These are phyloP conservation scores for Seminavis robusta DNA, from an alignment of 108 stramenopile species.

Conservation along the genomic window DNA sequence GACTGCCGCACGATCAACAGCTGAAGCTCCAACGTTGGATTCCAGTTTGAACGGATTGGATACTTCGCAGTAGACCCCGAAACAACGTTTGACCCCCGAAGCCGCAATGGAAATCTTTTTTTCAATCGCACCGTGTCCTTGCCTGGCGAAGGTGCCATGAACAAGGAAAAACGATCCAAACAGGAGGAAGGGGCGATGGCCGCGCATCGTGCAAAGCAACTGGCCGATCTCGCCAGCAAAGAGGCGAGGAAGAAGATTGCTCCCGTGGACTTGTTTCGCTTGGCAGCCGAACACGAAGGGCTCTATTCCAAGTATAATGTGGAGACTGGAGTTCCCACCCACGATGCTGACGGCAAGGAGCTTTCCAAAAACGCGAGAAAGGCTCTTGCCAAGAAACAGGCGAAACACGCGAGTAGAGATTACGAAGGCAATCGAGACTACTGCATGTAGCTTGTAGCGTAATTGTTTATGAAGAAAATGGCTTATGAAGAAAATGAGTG, in stretches of 20 bases:
- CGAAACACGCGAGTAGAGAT: slow-evolving; percentile 89
- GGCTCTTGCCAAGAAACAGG: slow-evolving; percentile 88
- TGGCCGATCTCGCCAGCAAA: slow-evolving; percentile 45
- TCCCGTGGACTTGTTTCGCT: slow-evolving; percentile 57
- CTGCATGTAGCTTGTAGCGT: too few species aligned
- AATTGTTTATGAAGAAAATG: too few species aligned
- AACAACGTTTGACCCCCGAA: slow-evolving; percentile 56
- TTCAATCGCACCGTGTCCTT: slow-evolving; percentile 93
- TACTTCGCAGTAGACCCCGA: slow-evolving; percentile 93
- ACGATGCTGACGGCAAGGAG: slow-evolving; percentile 75
- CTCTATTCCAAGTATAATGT: slow-evolving; percentile 77
- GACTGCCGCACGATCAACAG: slow-evolving; percentile 47
- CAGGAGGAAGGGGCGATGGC: slow-evolving; percentile 49
- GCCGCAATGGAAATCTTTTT: slow-evolving; percentile 63
- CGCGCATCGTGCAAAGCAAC: slow-evolving; percentile 52
- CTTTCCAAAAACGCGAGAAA: slow-evolving; percentile 85
- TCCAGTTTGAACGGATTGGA: slow-evolving; percentile 95
- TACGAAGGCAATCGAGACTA: too few species aligned
- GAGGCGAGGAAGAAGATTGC: slow-evolving; percentile 59
- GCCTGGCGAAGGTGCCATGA: slow-evolving; percentile 80
- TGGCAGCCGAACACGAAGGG: slow-evolving; percentile 58
- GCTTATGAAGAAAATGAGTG: too few species aligned
- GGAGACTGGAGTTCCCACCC: slow-evolving; percentile 83
- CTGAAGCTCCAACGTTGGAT: slow-evolving; percentile 61
- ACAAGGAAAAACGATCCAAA: slow-evolving; percentile 44